A percentile compares a stretch with the other conserved stretches of the same genome.
Conservation (phyloP, 345 rosid species). For the Aethionema arabicum region DNA sequence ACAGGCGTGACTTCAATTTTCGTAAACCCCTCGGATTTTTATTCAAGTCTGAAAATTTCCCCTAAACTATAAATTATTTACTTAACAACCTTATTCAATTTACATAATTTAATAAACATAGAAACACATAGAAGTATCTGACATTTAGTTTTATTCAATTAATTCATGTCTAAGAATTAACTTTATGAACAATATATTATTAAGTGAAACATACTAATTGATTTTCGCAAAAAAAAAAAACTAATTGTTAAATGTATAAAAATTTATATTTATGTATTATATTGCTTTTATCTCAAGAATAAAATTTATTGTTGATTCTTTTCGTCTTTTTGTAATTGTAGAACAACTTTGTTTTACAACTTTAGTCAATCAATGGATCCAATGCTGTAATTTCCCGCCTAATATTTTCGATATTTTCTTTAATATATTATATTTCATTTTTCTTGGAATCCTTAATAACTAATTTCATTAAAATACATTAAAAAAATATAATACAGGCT, state of each 20-base stretch:
- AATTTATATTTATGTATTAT: background rate
- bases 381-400: constrained; percentile 32
- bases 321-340: constrained; percentile 12
- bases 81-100: background rate
- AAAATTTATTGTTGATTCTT: background rate
- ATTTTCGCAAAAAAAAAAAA: too few species aligned
- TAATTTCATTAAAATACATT: background rate
- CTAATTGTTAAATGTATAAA: background rate
- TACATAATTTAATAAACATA: background rate
- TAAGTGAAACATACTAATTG: too few species aligned
- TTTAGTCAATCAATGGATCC: constrained; percentile 21
- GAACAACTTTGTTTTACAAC: constrained; percentile 27
- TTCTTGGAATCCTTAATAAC: too few species aligned
- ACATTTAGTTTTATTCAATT: too few species aligned
- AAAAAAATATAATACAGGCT: constrained; percentile 14
- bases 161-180: too few species aligned
- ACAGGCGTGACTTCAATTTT: constrained; percentile 30
- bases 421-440: too few species aligned
- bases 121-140: too few species aligned
- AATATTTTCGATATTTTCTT: constrained; percentile 4
- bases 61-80: constrained; percentile 18
- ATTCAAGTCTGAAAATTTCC: constrained; percentile 13
- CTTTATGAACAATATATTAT: too few species aligned
- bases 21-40: constrained; percentile 11
- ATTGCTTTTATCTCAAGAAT: background rate